These are phyloP conservation scores for Harringtonia aguacate DNA, from an alignment of 2,329 filamentous ascomycete genomes.

Conservation along the genomic window DNA sequence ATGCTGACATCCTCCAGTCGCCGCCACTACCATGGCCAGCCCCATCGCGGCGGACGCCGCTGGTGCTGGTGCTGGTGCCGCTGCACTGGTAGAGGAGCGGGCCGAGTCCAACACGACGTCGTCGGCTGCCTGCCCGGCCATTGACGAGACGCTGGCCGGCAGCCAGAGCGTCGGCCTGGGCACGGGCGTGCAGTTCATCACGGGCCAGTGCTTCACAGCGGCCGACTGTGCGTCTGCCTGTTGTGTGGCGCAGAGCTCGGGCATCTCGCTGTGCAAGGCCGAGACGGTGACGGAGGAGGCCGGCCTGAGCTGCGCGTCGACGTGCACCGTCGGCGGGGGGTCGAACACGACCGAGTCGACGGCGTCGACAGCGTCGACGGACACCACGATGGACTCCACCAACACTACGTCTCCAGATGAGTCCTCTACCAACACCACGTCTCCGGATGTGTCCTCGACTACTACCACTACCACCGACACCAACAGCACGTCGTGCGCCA, in stretches of 20 bases:
- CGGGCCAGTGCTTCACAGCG: constrained; percentile 17
- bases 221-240: constrained; percentile 19
- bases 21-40: constrained; percentile 7
- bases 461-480: background rate
- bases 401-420: background rate
- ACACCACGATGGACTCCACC: no score
- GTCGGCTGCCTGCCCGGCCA: no score
- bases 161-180: constrained; percentile 16
- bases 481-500: no score
- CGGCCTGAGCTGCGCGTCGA: constrained; percentile 8
- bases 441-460: background rate
- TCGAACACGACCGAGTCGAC: background rate
- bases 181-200: constrained; percentile 18
- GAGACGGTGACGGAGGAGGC: constrained; percentile 5
- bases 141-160: no score
- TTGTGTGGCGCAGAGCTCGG: constrained; percentile 13
- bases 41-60: constrained; percentile 14
- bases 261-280: constrained; percentile 10
- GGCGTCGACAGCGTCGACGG: background rate
- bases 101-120: no score
- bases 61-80: no score
- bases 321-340: constrained; percentile 3
- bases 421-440: background rate
- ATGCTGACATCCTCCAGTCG: constrained; percentile 4
- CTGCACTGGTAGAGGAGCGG: no score